These are phyloP conservation scores for Nakazawaea anatomiae DNA, from an alignment of 805 yeast genomes.

Conservation along the genomic window DNA sequence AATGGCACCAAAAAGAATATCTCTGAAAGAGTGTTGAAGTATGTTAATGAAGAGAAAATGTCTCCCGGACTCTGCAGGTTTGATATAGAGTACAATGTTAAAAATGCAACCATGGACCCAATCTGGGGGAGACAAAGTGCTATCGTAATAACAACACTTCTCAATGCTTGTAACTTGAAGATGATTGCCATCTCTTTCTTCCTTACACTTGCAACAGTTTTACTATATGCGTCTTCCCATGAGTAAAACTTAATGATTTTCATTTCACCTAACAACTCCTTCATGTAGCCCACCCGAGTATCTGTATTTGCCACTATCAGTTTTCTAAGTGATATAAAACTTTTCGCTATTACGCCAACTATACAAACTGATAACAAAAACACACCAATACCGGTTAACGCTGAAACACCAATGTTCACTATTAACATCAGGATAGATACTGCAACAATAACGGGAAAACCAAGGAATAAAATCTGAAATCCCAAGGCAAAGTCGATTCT, in stretches of 20 bases:
- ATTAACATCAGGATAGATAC: constrained; percentile 61
- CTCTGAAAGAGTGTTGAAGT: constrained; percentile 55
- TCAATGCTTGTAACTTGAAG: constrained; percentile 55
- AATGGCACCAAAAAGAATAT: constrained; percentile 67
- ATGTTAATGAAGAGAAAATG: constrained; percentile 64
- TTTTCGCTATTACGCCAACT: constrained; percentile 42
- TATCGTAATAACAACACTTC: constrained; percentile 57
- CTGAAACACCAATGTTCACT: constrained; percentile 64
- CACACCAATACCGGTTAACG: constrained; percentile 63
- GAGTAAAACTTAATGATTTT: constrained; percentile 83
- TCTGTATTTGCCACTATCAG: constrained; percentile 67
- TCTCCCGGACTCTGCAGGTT: constrained; percentile 45
- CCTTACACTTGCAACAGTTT: constrained; percentile 50
- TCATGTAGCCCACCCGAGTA: constrained; percentile 64
- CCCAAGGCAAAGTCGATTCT: constrained; percentile 75
- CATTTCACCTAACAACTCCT: constrained; percentile 74
- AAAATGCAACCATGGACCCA: constrained; percentile 58
- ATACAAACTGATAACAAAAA: constrained; percentile 43
- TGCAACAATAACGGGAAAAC: constrained; percentile 59
- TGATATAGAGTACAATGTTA: constrained; percentile 25
- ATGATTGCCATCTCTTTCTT: constrained; percentile 54
- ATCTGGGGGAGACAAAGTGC: constrained; percentile 64
- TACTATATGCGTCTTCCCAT: constrained; percentile 80
- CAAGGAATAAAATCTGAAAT: constrained; percentile 57
- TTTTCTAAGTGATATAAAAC: constrained; percentile 49